A percentile compares a stretch with the other conserved stretches of the same genome.
Evolutionary conservation across 352 stramenopile species (phyloP).

Genomic region (Aphanomyces astaci): DNA sequence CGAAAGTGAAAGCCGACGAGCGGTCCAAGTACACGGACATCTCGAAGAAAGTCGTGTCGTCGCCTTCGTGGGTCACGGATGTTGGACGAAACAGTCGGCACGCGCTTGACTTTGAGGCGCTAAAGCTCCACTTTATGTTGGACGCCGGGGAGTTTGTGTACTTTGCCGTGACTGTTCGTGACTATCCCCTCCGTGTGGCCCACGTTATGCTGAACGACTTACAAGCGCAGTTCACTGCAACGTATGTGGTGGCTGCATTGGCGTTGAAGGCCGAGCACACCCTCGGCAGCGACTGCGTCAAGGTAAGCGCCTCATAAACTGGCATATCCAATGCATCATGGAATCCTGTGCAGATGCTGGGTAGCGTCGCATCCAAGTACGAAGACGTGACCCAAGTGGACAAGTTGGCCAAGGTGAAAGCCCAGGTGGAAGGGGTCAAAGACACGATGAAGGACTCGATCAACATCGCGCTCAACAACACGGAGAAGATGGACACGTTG

Average conservation of each 20-base stretch:
- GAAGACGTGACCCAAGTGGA: constrained; percentile 15
- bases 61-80: constrained; percentile 12
- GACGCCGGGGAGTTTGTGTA: constrained; percentile 20
- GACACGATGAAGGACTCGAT: constrained; percentile 22
- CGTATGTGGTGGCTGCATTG: background rate
- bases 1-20: background rate
- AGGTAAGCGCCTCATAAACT: constrained; percentile 6
- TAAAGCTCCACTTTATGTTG: constrained; percentile 23
- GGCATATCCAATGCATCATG: too few species aligned
- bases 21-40: constrained; percentile 1
- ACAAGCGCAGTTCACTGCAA: constrained; percentile 7
- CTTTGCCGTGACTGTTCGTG: constrained; percentile 3
- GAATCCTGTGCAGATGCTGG: too few species aligned
- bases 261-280: background rate
- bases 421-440: constrained; percentile 18
- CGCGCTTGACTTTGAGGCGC: constrained; percentile 11
- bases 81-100: constrained; percentile 14
- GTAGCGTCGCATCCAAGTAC: constrained; percentile 5
- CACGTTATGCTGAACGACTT: constrained; percentile 20
- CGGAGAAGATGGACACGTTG: constrained; percentile 20
- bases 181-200: constrained; percentile 18
- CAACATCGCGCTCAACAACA: constrained; percentile 14
- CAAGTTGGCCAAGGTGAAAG: constrained; percentile 17
- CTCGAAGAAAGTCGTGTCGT: constrained; percentile 4
- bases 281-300: constrained; percentile 8